phyloP scores from a whole-genome alignment of 192 early-diverging fungal species.

The Coemansia sp. region DNA sequence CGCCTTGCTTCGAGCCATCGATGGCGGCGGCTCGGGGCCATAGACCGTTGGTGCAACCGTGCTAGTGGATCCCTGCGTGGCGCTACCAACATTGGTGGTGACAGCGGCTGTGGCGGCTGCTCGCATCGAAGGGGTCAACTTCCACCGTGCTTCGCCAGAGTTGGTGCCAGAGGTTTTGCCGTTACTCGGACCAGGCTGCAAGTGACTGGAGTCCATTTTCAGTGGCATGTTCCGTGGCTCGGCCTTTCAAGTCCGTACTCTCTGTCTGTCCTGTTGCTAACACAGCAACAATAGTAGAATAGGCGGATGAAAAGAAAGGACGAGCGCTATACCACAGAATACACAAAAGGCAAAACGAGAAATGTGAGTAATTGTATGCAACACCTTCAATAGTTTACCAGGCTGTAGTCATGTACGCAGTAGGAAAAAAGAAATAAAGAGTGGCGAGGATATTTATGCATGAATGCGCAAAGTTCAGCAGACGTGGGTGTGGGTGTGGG shows the following conservation, averaged over 20 bases:
- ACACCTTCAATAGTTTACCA: background rate
- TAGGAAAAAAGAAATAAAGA: background rate
- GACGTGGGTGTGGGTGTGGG: background rate
- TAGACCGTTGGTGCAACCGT: conserved; percentile 23
- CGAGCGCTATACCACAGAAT: conserved; percentile 7
- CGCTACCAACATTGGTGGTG: background rate
- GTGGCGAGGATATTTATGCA: conserved; percentile 10
- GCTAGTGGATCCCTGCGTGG: background rate
- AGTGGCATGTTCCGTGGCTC: background rate
- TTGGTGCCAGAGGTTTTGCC: conserved; percentile 5
- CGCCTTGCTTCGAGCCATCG: conserved; percentile 39
- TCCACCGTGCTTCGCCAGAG: conserved; percentile 2
- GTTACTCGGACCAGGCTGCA: background rate
- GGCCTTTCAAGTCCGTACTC: background rate
- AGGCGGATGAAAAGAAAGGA: background rate
- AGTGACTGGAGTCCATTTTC: conserved; percentile 8
- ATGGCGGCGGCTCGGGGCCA: conserved; percentile 52
- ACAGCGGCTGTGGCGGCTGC: background rate
- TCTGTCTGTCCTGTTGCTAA: background rate
- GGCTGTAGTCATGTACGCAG: background rate
- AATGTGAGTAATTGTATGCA: background rate
- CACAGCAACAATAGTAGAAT: background rate
- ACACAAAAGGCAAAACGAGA: background rate
- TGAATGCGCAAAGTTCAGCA: background rate
- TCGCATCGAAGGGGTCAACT: conserved; percentile 2